These are phyloP conservation scores for Royoungia palumana DNA, from an alignment of 768 basidiomycete species.

Conservation along the genomic window DNA sequence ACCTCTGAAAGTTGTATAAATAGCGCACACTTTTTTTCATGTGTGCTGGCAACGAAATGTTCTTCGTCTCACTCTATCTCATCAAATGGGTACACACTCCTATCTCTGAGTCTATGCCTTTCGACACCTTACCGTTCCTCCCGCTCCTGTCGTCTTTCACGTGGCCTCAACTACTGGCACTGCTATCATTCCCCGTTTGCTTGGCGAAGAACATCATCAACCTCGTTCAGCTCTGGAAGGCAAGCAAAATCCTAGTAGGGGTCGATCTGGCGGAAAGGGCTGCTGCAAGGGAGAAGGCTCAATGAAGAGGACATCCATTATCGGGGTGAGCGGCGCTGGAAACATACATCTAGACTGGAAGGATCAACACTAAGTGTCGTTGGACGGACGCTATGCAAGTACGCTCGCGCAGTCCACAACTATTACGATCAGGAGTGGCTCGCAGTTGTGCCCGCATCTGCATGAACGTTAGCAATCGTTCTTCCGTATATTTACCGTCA, in stretches of 20 bases:
- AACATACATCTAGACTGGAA: conserved; percentile 14
- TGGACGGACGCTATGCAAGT: conserved; percentile 6
- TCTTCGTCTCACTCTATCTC: conserved; percentile 93
- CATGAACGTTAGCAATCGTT: conserved; percentile 6
- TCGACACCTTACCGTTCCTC: conserved; percentile 18
- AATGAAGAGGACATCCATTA: conserved; percentile 4
- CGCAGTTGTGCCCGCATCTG: conserved; percentile 3
- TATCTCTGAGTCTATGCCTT: conserved; percentile 38
- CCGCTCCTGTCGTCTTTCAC: conserved; percentile 42
- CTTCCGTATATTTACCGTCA: conserved; percentile 2
- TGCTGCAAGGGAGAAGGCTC: conserved; percentile 45
- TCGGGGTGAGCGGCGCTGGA: neutral
- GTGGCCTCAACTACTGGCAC: conserved; percentile 73
- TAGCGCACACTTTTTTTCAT: conserved; percentile 87
- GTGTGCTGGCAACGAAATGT: conserved; percentile 93
- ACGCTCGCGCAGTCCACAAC: conserved; percentile 10
- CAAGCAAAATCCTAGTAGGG: conserved; percentile 89
- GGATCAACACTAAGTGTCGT: conserved; percentile 5
- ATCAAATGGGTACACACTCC: conserved; percentile 80
- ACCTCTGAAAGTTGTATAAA: neutral
- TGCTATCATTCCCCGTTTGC: conserved; percentile 63
- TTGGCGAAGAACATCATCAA: conserved; percentile 89
- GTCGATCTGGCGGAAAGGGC: conserved; percentile 88
- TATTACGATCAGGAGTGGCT: conserved; percentile 8
- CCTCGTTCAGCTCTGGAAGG: conserved; percentile 96